Evolutionary conservation across 202 grass and related monocot species (phyloP).

Genomic region (Brachypodium distachyon): DNA sequence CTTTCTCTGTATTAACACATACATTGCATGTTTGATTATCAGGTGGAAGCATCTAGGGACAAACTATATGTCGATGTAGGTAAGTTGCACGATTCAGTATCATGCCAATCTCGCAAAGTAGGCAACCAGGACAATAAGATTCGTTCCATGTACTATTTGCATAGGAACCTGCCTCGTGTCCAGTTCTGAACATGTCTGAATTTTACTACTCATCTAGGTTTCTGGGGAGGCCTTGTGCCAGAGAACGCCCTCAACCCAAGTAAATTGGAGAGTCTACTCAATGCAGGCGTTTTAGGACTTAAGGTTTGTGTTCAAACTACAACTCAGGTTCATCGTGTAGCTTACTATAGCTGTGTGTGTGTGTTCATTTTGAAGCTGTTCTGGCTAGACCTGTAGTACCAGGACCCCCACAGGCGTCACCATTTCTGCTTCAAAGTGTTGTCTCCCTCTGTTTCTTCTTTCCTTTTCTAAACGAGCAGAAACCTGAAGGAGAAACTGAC

Average conservation of each 20-base stretch:
- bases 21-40: neutral
- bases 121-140: neutral
- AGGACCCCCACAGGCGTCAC: neutral
- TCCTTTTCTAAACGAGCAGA: neutral
- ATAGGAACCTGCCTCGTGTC: neutral
- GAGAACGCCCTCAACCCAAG: constrained; percentile 74
- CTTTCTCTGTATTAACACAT: neutral
- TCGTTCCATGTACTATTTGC: neutral
- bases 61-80: constrained; percentile 83
- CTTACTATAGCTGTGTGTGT: no score
- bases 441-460: neutral
- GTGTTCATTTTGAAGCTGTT: no score
- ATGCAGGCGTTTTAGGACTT: constrained; percentile 71
- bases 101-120: neutral
- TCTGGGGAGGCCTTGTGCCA: constrained; percentile 93
- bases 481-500: constrained; percentile 4
- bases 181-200: neutral
- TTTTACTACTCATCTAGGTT: constrained; percentile 36
- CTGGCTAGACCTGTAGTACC: no score
- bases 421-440: neutral
- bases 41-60: constrained; percentile 62
- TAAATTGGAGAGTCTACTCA: constrained; percentile 59
- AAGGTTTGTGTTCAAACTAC: constrained; percentile 46
- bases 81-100: constrained; percentile 22
- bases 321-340: no score